A percentile compares a stretch with the other conserved stretches of the same genome.
These are phyloP conservation scores for Cutaneotrichosporon mucoides DNA, from an alignment of 1,284 basidiomycete genomes.

Conservation along the genomic window DNA sequence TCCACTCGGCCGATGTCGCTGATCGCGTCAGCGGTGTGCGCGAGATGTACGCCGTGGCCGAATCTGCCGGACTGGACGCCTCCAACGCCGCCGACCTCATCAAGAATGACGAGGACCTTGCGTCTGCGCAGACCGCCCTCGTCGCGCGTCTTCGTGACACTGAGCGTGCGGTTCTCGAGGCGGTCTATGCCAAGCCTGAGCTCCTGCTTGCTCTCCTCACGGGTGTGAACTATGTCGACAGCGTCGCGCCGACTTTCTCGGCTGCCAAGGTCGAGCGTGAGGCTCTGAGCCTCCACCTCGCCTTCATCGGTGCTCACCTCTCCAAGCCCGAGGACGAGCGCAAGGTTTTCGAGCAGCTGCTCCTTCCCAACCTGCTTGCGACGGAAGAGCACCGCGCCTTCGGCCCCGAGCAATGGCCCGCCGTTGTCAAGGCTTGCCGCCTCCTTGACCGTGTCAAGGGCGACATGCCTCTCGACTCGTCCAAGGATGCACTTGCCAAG, in stretches of 20 bases:
- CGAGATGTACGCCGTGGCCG: slow-evolving; percentile 33
- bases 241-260: slow-evolving; percentile 54
- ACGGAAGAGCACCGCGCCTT: slow-evolving; percentile 66
- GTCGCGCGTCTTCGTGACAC: slow-evolving; percentile 64
- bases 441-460: slow-evolving; percentile 12
- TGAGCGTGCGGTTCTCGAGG: slow-evolving; percentile 59
- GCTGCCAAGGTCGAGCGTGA: slow-evolving; percentile 38
- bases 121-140: slow-evolving; percentile 39
- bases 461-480: slow-evolving; percentile 4
- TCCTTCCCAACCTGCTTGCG: slow-evolving; percentile 70
- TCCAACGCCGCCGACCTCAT: slow-evolving; percentile 13
- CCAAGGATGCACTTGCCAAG: slow-evolving; percentile 9
- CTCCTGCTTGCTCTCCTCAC: slow-evolving; percentile 54
- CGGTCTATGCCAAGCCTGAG: slow-evolving; percentile 59
- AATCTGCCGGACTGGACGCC: slow-evolving; percentile 7
- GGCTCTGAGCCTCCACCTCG: slow-evolving; percentile 57
- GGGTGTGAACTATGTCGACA: slow-evolving; percentile 52
- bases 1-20: slow-evolving; percentile 47
- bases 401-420: slow-evolving; percentile 59
- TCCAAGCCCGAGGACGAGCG: slow-evolving; percentile 46
- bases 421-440: slow-evolving; percentile 10
- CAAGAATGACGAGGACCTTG: slow-evolving; percentile 20
- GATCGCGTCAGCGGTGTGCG: slow-evolving; percentile 46
- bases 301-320: slow-evolving; percentile 60
- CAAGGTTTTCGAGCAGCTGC: slow-evolving; percentile 57